phyloP scores from a whole-genome alignment of 148 eudicot genomes.

The Selenicereus undatus region DNA sequence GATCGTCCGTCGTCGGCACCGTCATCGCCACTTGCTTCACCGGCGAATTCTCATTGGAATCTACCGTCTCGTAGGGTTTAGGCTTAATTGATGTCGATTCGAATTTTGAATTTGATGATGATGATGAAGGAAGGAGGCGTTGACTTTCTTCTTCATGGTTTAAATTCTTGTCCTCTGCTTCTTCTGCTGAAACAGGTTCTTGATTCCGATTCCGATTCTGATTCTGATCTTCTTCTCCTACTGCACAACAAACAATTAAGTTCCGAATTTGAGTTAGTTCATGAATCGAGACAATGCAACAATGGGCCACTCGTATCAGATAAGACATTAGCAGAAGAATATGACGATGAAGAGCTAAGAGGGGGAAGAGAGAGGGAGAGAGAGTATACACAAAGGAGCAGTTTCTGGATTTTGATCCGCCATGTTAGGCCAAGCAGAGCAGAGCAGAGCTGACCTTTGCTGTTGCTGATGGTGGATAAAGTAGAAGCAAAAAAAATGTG shows the following conservation, averaged over 20 bases:
- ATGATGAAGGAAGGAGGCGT: neutral
- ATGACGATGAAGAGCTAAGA: neutral
- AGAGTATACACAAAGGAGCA: neutral
- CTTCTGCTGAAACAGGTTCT: neutral
- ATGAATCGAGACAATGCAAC: neutral
- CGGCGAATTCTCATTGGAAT: slow-evolving; percentile 68
- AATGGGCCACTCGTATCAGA: neutral
- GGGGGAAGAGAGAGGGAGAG: neutral
- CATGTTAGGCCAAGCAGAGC: neutral
- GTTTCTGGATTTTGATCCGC: neutral
- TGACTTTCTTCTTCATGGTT: slow-evolving; percentile 4
- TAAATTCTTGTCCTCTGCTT: neutral
- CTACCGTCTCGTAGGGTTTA: neutral
- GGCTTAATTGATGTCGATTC: neutral
- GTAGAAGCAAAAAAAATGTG: neutral
- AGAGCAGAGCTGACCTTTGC: neutral
- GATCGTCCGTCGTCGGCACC: slow-evolving; percentile 70
- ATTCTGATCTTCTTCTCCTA: neutral
- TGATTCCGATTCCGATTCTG: neutral
- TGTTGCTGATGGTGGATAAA: neutral
- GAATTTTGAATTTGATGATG: neutral
- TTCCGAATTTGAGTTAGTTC: neutral
- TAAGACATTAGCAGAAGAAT: neutral
- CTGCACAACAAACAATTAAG: slow-evolving; percentile 2
- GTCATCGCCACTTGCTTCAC: slow-evolving; percentile 86